Evolutionary conservation across 73 alveolate genomes (phyloP).

Genomic region (Stentor coeruleus): DNA sequence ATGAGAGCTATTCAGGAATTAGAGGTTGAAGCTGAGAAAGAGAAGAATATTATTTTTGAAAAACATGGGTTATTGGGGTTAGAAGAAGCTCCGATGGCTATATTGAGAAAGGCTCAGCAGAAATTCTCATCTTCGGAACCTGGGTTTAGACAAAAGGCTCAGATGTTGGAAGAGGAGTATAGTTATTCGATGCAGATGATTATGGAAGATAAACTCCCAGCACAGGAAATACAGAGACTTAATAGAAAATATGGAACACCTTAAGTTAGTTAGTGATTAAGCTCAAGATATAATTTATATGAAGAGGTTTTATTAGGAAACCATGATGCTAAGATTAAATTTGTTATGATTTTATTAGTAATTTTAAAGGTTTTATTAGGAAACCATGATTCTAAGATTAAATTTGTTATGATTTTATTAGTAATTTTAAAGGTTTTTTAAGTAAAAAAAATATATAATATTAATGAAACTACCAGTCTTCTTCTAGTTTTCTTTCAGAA

Average conservation of each 20-base stretch:
- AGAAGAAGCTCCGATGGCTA: slow-evolving; percentile 5
- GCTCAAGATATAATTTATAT: too few relatives aligned
- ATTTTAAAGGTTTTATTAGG: too few relatives aligned
- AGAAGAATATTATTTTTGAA: neutral
- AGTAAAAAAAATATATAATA: too few relatives aligned
- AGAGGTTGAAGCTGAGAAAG: neutral
- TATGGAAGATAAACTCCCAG: neutral
- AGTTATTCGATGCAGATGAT: neutral
- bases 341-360: too few relatives aligned
- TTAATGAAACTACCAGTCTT: neutral
- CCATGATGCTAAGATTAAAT: too few relatives aligned
- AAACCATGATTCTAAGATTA: too few relatives aligned
- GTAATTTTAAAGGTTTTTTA: too few relatives aligned
- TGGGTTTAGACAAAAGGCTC: neutral
- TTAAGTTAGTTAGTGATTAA: too few relatives aligned
- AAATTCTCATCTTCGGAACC: neutral
- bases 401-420: too few relatives aligned
- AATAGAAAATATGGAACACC: neutral
- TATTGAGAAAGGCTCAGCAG: neutral
- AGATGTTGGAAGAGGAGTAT: neutral
- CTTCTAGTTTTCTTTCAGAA: neutral
- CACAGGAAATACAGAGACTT: neutral
- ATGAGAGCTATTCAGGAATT: neutral
- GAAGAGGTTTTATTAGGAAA: too few relatives aligned
- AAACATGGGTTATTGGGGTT: neutral